These are phyloP conservation scores for Cordyceps pruinosa DNA, from an alignment of 2,329 filamentous ascomycete species.

Conservation along the genomic window DNA sequence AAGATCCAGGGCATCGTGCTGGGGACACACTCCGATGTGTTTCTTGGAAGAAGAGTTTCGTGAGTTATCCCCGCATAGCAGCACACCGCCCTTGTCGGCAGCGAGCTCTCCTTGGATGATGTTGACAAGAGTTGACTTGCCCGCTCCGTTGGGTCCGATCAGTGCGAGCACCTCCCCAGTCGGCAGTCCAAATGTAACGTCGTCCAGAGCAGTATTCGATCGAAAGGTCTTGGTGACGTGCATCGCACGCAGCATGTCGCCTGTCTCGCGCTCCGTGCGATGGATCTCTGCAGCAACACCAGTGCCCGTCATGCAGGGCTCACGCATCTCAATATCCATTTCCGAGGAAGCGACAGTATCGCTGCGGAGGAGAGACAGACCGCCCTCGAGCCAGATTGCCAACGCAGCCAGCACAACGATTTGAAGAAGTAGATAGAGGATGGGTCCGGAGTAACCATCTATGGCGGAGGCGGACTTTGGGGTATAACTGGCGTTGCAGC, in stretches of 20 bases:
- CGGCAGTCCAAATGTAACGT: conserved; percentile 70
- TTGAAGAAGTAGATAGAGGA: conserved; percentile 70
- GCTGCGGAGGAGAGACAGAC: conserved; percentile 23
- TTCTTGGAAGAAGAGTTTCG: conserved; percentile 49
- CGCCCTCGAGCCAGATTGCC: conserved; percentile 71
- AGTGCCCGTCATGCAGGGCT: background rate
- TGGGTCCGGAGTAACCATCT: conserved; percentile 70
- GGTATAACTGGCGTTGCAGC: conserved; percentile 59
- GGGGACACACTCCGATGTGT: conserved; percentile 72
- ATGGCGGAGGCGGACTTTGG: conserved; percentile 59
- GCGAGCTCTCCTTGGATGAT: conserved; percentile 73
- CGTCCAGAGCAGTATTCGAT: conserved; percentile 65
- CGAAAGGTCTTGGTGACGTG: conserved; percentile 71
- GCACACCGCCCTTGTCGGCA: conserved; percentile 56
- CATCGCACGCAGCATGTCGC: conserved; percentile 62
- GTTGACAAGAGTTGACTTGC: conserved; percentile 78
- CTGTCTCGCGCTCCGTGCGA: conserved; percentile 46
- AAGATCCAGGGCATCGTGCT: conserved; percentile 73
- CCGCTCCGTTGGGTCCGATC: conserved; percentile 78
- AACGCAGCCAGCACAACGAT: conserved; percentile 59
- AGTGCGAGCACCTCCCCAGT: conserved; percentile 73
- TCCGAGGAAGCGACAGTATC: background rate
- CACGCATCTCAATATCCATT: conserved; percentile 5
- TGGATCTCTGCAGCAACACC: conserved; percentile 7
- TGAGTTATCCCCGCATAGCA: conserved; percentile 67